Conservation (phyloP, 108 stramenopile species). For the Cylindrotheca closterium region DNA sequence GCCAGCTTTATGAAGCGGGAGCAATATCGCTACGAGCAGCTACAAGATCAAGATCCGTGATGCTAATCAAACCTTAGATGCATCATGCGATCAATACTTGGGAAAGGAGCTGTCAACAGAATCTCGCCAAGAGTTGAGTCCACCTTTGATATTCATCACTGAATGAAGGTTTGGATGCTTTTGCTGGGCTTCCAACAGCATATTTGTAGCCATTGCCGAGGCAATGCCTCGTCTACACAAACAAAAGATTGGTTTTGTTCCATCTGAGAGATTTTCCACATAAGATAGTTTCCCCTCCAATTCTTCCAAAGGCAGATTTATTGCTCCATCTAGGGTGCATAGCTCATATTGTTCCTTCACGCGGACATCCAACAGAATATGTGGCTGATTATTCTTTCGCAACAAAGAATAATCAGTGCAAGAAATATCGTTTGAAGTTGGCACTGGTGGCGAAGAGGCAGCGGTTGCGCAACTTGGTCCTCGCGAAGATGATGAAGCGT, state of each 20-base stretch:
- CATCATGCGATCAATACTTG: constrained; percentile 49
- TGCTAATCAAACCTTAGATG: background rate
- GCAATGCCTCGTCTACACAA: constrained; percentile 77
- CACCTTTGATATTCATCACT: constrained; percentile 69
- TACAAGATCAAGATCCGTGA: background rate
- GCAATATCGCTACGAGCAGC: constrained; percentile 10
- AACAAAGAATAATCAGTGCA: constrained; percentile 50
- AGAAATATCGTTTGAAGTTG: constrained; percentile 32
- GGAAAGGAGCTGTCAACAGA: constrained; percentile 76
- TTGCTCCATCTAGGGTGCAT: constrained; percentile 64
- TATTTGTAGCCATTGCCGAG: constrained; percentile 62
- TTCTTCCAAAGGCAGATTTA: constrained; percentile 65
- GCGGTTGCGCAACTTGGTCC: constrained; percentile 46
- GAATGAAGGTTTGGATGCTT: constrained; percentile 43
- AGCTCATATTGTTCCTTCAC: constrained; percentile 71
- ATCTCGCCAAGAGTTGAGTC: constrained; percentile 66
- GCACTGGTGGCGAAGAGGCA: constrained; percentile 6
- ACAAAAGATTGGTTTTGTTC: constrained; percentile 64
- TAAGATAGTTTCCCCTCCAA: constrained; percentile 44
- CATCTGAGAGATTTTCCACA: constrained; percentile 39
- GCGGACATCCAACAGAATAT: constrained; percentile 81
- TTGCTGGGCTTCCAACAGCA: constrained; percentile 37
- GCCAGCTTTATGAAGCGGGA: constrained; percentile 18
- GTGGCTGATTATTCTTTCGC: constrained; percentile 29
- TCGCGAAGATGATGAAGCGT: constrained; percentile 47